phyloP scores from a whole-genome alignment of 164 flowering plant species.

The Aristolochia contorta region DNA sequence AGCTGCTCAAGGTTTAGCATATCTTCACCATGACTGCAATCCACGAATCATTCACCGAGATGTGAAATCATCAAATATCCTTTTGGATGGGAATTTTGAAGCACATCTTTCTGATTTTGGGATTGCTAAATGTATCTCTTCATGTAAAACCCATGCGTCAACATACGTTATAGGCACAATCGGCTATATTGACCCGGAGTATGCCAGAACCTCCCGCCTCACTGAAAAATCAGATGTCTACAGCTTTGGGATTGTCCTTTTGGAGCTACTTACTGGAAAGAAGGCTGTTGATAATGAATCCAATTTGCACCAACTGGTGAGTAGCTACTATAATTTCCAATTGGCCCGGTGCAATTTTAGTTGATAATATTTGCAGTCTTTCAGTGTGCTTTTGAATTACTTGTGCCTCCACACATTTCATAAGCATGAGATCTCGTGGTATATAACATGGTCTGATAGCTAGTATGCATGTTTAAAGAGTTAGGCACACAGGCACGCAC shows the following conservation, averaged over 20 bases:
- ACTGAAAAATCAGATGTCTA: constrained; percentile 91
- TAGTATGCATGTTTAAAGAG: too few species aligned
- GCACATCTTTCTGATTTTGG: constrained; percentile 96
- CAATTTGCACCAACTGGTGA: constrained; percentile 88
- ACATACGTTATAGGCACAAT: constrained; percentile 88
- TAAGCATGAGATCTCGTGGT: too few species aligned
- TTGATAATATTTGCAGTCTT: too few species aligned
- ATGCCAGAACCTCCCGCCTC: constrained; percentile 79
- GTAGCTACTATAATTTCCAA: background rate
- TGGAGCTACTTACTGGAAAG: constrained; percentile 86
- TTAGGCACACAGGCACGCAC: too few species aligned
- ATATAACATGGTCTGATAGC: too few species aligned
- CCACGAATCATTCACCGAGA: constrained; percentile 85
- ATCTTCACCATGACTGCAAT: constrained; percentile 91
- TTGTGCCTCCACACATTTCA: too few species aligned
- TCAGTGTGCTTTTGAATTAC: too few species aligned
- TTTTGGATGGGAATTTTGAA: constrained; percentile 78
- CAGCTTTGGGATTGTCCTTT: constrained; percentile 89
- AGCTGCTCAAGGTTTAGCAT: constrained; percentile 88
- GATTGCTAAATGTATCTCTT: constrained; percentile 66
- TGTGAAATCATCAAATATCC: constrained; percentile 82
- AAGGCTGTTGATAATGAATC: constrained; percentile 84
- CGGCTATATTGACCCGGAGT: constrained; percentile 95
- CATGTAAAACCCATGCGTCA: constrained; percentile 71
- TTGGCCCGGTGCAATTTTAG: too few species aligned